Evolutionary conservation across 2,329 filamentous ascomycete species (phyloP), one percentile per base, ranked within the genome.

Genomic region (Didymella pomorum): DNA sequence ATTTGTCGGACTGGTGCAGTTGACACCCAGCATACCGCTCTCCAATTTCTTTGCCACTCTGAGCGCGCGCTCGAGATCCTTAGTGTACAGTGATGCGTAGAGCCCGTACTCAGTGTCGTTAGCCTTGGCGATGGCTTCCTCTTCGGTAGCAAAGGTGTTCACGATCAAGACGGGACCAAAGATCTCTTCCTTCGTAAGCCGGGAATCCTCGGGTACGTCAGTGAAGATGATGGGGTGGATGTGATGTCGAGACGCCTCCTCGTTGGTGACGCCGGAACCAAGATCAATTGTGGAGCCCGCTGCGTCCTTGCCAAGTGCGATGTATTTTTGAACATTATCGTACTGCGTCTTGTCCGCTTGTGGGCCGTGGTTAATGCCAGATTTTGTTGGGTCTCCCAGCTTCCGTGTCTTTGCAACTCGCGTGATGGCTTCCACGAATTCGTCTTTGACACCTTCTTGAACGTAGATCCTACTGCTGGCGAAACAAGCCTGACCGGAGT

Each of bases 401-500:
- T 45, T 63, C 23, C 69, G 53, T 11, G 37, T 52, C 16, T 53
- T 57, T 8, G 65, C 67, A 18, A 61, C 18, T 10, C 56, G 52
- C 11, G 63, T 60, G 45, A 73, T 71, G 3, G 60, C 59, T 31
- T 63, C 48, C 26, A 62, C 14, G 28, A 71, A 79, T 21, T 74
- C 64, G 28, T 78, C 79, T 68, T 81, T 80, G 21, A 84, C 76
- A 26, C 65, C 73, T n/a, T 80, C 78, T 18, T 87, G 82, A 2
- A 87, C 84, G 57, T 85, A 86, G 25, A 87, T 78, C 3, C 84
- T 77, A 14, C 82, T 83, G 59, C 82, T 86, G 0, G 85, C 84
- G 67, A 85, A 81, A 71, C 86, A 88, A 1, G 81, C 79, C 64
- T 89, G 86, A 0, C 86, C 85, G 35, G 81, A 82, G 67, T 85